A percentile compares a stretch with the other conserved stretches of the same genome.
Conservation (phyloP, 768 basidiomycete species). For the Suillus plorans region DNA sequence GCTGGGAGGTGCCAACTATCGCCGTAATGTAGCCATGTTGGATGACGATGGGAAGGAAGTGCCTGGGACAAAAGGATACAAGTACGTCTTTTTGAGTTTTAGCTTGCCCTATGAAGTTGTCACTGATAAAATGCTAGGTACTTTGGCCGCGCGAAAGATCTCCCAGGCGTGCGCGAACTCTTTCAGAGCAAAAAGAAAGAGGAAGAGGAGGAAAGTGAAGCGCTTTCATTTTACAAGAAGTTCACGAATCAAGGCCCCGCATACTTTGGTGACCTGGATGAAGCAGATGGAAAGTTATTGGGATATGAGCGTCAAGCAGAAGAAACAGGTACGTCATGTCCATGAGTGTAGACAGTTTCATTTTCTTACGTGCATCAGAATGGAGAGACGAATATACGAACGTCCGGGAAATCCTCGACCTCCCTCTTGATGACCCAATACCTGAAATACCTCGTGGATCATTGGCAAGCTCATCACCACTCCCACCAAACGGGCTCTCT, state of each 20-base stretch:
- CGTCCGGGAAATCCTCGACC: slow-evolving; percentile 51
- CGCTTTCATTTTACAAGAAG: slow-evolving; percentile 76
- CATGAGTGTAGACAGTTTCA: slow-evolving; percentile 1
- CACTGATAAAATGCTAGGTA: slow-evolving; percentile 53
- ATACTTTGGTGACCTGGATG: slow-evolving; percentile 93
- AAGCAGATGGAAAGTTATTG: slow-evolving; percentile 62
- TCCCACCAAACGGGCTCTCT: slow-evolving; percentile 17
- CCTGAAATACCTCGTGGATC: slow-evolving; percentile 47
- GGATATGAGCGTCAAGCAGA: slow-evolving; percentile 72
- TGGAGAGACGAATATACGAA: slow-evolving; percentile 63
- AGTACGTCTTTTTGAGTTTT: slow-evolving; percentile 49
- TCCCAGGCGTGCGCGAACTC: slow-evolving; percentile 95
- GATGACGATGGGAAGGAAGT: slow-evolving; percentile 96
- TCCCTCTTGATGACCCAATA: slow-evolving; percentile 50
- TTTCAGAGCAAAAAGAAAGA: slow-evolving; percentile 85
- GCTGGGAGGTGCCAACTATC: slow-evolving; percentile 90
- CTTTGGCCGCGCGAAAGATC: slow-evolving; percentile 94
- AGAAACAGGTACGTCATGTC: slow-evolving; percentile 56
- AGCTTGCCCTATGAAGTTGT: slow-evolving; percentile 56
- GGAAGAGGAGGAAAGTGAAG: slow-evolving; percentile 85
- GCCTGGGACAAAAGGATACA: slow-evolving; percentile 96
- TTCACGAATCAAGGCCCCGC: slow-evolving; percentile 84
- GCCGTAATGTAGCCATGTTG: slow-evolving; percentile 89
- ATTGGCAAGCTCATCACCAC: slow-evolving; percentile 17
- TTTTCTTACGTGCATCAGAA: slow-evolving; percentile 37